A percentile compares a stretch with the other conserved stretches of the same genome.
phyloP scores from a whole-genome alignment of 2,329 filamentous ascomycete species.

The Cladobotryum mycophilum region DNA sequence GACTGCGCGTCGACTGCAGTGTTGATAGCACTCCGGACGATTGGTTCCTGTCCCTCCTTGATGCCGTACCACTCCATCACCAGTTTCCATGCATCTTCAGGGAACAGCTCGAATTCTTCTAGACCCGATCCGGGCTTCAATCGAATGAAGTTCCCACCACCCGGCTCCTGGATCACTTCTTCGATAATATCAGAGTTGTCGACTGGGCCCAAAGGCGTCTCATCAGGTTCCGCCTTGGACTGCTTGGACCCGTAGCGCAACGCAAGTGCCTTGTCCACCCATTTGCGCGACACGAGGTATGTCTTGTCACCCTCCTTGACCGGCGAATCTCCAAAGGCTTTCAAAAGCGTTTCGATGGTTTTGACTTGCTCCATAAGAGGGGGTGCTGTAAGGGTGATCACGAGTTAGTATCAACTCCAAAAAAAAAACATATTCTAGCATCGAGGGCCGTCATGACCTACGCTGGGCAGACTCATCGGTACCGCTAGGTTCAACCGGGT shows the following conservation, averaged over 20 bases:
- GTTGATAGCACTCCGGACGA: constrained; percentile 72
- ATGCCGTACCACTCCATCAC: constrained; percentile 79
- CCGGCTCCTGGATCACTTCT: constrained; percentile 47
- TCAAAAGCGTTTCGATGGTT: constrained; percentile 58
- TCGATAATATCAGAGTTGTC: constrained; percentile 81
- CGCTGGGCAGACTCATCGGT: constrained; percentile 18
- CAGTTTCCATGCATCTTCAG: constrained; percentile 73
- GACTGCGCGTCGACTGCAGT: constrained; percentile 53
- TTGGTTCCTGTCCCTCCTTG: constrained; percentile 60
- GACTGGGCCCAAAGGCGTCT: constrained; percentile 65
- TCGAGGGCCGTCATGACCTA: constrained; percentile 16
- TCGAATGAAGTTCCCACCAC: constrained; percentile 57
- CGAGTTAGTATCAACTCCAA: constrained; percentile 2
- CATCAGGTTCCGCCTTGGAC: constrained; percentile 52
- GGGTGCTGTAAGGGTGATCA: constrained; percentile 14
- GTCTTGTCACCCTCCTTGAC: constrained; percentile 67
- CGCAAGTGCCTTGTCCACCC: constrained; percentile 69
- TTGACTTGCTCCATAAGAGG: constrained; percentile 58
- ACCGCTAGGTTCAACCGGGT: constrained; percentile 18
- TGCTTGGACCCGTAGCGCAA: constrained; percentile 54
- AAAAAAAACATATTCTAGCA: background rate
- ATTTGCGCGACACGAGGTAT: constrained; percentile 71
- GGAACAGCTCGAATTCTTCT: constrained; percentile 73
- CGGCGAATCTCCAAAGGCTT: constrained; percentile 44
- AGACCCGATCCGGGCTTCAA: constrained; percentile 62